phyloP scores from a whole-genome alignment of 2,329 filamentous ascomycete genomes.

The Ceratocystis colombiana region DNA sequence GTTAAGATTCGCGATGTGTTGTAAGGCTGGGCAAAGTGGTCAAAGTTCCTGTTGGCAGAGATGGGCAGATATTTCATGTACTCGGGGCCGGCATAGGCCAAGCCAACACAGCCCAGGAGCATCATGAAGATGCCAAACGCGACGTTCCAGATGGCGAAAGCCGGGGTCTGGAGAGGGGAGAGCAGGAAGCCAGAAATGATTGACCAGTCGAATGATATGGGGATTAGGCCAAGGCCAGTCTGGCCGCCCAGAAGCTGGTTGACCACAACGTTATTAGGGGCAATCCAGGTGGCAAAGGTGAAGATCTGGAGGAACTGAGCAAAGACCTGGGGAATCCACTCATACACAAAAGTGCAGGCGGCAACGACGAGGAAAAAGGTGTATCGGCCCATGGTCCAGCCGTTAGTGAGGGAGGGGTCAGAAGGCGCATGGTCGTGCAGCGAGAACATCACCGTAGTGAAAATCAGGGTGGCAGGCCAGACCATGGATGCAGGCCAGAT shows the following conservation, averaged over 20 bases:
- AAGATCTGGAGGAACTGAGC: slow-evolving; percentile 46
- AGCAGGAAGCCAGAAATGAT: slow-evolving; percentile 41
- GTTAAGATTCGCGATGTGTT: slow-evolving; percentile 52
- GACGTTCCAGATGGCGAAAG: slow-evolving; percentile 49
- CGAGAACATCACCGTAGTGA: slow-evolving; percentile 43
- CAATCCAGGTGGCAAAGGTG: slow-evolving; percentile 52
- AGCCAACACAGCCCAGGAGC: slow-evolving; percentile 46
- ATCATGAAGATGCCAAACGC: slow-evolving; percentile 46
- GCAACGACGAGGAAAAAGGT: slow-evolving; percentile 52
- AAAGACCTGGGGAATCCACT: slow-evolving; percentile 45
- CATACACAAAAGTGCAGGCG: slow-evolving; percentile 42
- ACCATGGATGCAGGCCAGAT: slow-evolving; percentile 48
- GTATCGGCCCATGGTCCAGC: slow-evolving; percentile 56
- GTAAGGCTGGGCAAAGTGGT: slow-evolving; percentile 52
- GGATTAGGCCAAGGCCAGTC: slow-evolving; percentile 49
- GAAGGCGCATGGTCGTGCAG: slow-evolving; percentile 39
- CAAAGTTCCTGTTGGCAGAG: slow-evolving; percentile 46
- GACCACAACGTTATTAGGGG: slow-evolving; percentile 49
- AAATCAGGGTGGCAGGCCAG: slow-evolving; percentile 47
- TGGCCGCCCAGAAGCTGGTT: slow-evolving; percentile 54
- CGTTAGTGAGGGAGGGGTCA: slow-evolving; percentile 43
- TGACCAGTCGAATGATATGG: slow-evolving; percentile 49
- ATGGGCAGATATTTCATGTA: slow-evolving; percentile 53
- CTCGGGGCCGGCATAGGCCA: slow-evolving; percentile 50
- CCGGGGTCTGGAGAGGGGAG: slow-evolving; percentile 43